phyloP scores from a whole-genome alignment of 2,329 filamentous ascomycete species.

The Whalleya microplaca region DNA sequence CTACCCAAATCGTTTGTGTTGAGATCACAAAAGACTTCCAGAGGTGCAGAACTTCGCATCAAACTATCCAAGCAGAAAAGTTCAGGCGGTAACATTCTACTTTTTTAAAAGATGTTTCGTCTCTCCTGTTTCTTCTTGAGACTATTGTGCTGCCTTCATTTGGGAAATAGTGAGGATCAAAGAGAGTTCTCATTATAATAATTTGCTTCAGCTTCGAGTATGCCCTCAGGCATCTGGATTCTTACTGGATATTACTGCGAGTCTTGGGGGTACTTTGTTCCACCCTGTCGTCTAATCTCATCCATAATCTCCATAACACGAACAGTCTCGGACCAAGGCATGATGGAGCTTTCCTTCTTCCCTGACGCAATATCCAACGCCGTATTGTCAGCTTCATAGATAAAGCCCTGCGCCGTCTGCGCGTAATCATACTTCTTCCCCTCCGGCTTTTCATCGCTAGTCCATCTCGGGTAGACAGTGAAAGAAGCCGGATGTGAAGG shows the following conservation, averaged over 20 bases:
- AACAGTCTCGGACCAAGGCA: conserved; percentile 52
- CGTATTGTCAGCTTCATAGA: conserved; percentile 50
- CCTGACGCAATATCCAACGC: conserved; percentile 45
- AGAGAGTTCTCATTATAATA: no score
- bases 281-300: conserved; percentile 41
- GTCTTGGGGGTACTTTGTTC: conserved; percentile 17
- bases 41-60: no score
- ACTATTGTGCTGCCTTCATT: no score
- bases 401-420: conserved; percentile 43
- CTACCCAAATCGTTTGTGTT: no score
- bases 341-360: conserved; percentile 42
- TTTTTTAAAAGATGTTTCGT: no score
- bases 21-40: no score
- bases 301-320: conserved; percentile 52
- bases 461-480: conserved; percentile 38
- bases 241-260: neutral
- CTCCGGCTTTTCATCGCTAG: conserved; percentile 28
- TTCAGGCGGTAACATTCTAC: no score
- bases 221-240: neutral
- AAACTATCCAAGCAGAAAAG: no score
- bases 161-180: no score
- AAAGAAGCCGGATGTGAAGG: conserved; percentile 41
- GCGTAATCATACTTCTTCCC: conserved; percentile 43
- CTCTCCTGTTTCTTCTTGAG: no score
- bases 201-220: no score